A percentile compares a stretch with the other conserved stretches of the same genome.
These are phyloP conservation scores for Ogataea pini DNA, from an alignment of 805 yeast species.

Conservation along the genomic window DNA sequence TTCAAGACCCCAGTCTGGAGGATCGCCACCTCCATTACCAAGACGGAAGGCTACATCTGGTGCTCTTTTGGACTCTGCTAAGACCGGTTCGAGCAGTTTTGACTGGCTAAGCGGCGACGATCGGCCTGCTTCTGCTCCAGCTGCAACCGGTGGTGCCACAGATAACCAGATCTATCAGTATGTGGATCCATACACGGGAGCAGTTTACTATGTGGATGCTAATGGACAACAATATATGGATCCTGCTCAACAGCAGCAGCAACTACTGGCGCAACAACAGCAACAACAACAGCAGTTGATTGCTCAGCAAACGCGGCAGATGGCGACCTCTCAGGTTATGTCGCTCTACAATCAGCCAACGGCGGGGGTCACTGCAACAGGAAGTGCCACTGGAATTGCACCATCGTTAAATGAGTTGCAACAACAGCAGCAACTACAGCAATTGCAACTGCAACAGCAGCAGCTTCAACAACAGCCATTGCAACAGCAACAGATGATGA, in stretches of 20 bases:
- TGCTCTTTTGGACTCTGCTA: slow-evolving; percentile 33
- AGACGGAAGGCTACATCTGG: slow-evolving; percentile 38
- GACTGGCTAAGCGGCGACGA: slow-evolving; percentile 37
- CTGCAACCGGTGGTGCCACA: slow-evolving; percentile 23
- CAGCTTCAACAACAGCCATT: slow-evolving; percentile 15
- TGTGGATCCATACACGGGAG: slow-evolving; percentile 71
- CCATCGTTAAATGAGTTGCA: slow-evolving; percentile 17
- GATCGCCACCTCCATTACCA: slow-evolving; percentile 48
- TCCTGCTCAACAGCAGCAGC: slow-evolving; percentile 42
- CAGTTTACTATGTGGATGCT: slow-evolving; percentile 63
- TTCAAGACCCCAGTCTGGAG: slow-evolving; percentile 44
- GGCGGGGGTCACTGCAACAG: not conserved
- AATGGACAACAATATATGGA: slow-evolving; percentile 64
- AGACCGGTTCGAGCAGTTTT: slow-evolving; percentile 38
- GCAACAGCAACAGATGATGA: slow-evolving; percentile 18
- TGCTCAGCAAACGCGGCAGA: slow-evolving; percentile 23
- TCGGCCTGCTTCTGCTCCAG: slow-evolving; percentile 13
- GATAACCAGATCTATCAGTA: slow-evolving; percentile 58
- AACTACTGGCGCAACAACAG: slow-evolving; percentile 31
- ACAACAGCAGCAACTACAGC: slow-evolving; percentile 21
- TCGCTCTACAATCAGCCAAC: slow-evolving; percentile 42
- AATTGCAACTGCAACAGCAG: slow-evolving; percentile 9
- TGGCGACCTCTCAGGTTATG: slow-evolving; percentile 35
- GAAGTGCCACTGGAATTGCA: slow-evolving; percentile 6
- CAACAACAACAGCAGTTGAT: slow-evolving; percentile 28